Conservation (phyloP, 177 flowering plant species). For the Tripterygium wilfordii region DNA sequence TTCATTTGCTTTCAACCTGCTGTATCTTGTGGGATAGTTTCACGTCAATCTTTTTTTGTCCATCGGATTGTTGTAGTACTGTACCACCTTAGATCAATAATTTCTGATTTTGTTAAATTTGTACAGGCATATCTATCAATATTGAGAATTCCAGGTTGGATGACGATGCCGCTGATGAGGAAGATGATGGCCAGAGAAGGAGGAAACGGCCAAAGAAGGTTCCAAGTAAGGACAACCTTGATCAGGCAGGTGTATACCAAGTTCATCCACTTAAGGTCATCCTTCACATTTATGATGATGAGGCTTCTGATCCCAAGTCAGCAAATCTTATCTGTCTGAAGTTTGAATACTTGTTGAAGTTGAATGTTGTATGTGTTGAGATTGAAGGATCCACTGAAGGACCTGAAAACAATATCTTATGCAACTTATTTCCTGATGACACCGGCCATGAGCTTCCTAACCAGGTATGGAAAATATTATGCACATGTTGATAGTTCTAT, state of each 20-base stretch:
- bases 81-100: too few relatives aligned
- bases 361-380: slow-evolving; percentile 88
- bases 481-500: too few relatives aligned
- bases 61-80: too few relatives aligned
- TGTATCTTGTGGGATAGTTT: too few relatives aligned
- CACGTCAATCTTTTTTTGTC: too few relatives aligned
- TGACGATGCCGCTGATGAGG: slow-evolving; percentile 83
- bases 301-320: slow-evolving; percentile 46
- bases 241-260: slow-evolving; percentile 60
- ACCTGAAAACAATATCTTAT: slow-evolving; percentile 56
- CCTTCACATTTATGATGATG: slow-evolving; percentile 76
- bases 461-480: slow-evolving; percentile 52
- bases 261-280: slow-evolving; percentile 78
- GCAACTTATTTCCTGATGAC: slow-evolving; percentile 95
- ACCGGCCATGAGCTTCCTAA: slow-evolving; percentile 90
- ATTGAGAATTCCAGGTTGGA: slow-evolving; percentile 57
- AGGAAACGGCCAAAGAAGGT: slow-evolving; percentile 85
- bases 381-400: slow-evolving; percentile 70
- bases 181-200: slow-evolving; percentile 94
- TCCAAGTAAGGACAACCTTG: slow-evolving; percentile 55
- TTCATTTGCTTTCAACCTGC: too few relatives aligned
- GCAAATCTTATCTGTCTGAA: slow-evolving; percentile 57
- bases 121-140: slow-evolving; percentile 42
- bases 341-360: slow-evolving; percentile 81
- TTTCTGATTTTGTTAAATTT: too few relatives aligned